Evolutionary conservation across 2,329 filamentous ascomycete genomes (phyloP).

Genomic region (Eurotiales sp.): DNA sequence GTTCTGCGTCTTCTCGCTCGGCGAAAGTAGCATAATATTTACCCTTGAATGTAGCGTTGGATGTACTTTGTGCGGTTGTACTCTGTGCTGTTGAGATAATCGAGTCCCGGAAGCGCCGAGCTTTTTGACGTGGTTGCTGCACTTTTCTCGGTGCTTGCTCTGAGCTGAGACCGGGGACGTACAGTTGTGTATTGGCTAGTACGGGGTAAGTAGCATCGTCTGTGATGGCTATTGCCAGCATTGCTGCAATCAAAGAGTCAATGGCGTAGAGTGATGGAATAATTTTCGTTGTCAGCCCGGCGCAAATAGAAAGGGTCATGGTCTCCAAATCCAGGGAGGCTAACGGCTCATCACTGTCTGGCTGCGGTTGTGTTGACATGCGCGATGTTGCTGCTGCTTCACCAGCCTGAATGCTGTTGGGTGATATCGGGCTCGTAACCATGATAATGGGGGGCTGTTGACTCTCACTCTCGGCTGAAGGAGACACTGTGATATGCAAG

Average conservation of each 20-base stretch:
- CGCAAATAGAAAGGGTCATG: slow-evolving; percentile 38
- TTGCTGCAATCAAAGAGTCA: slow-evolving; percentile 44
- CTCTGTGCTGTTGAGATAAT: slow-evolving; percentile 6
- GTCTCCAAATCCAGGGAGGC: slow-evolving; percentile 43
- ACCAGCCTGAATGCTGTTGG: slow-evolving; percentile 32
- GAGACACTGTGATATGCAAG: slow-evolving; percentile 41
- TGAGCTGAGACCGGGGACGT: slow-evolving; percentile 19
- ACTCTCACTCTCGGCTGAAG: slow-evolving; percentile 24
- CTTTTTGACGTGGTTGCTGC: slow-evolving; percentile 3
- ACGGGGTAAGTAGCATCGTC: slow-evolving; percentile 39
- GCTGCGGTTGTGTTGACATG: slow-evolving; percentile 38
- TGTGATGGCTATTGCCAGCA: slow-evolving; percentile 43
- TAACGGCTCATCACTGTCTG: slow-evolving; percentile 37
- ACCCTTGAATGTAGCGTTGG: slow-evolving; percentile 21
- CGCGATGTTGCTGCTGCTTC: slow-evolving; percentile 30
- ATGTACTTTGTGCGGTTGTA: slow-evolving; percentile 18
- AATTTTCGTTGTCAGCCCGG: slow-evolving; percentile 35
- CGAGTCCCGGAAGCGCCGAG: slow-evolving; percentile 6
- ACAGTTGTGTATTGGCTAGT: slow-evolving; percentile 34
- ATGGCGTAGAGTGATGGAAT: slow-evolving; percentile 47
- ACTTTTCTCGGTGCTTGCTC: slow-evolving; percentile 10
- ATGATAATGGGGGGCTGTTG: slow-evolving; percentile 31
- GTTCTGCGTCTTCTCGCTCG: slow-evolving; percentile 40
- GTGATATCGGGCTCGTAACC: slow-evolving; percentile 35
- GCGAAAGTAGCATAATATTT: slow-evolving; percentile 36